Base-by-base conservation (phyloP, 2,329 filamentous ascomycete genomes). In the Cytospora leucostoma region DNA sequence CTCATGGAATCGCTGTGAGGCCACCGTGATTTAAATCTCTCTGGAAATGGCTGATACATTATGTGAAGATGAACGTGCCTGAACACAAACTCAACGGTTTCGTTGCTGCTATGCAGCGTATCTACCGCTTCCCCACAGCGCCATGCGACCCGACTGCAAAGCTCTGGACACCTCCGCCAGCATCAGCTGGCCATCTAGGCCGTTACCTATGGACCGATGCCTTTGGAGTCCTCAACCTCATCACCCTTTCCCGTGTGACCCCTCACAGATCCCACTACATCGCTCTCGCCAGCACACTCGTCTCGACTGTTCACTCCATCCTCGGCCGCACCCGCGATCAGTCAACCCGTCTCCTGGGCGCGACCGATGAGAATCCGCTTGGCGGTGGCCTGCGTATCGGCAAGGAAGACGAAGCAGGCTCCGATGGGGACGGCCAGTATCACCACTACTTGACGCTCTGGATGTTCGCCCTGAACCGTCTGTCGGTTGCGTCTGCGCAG, bases 121-220 rank as follows among this genome's bases (percentile, higher is more conserved):
- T 78, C 40, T 79, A 80, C 64, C 76, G 76, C 3, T 10, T 37
- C 35, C 69, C 71, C 40, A 72, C 72, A 50, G 70, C 47, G 10
- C n/a, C n/a, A 27, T 21, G 70, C 32, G 62, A 62, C 34, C 63
- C 68, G 32, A 69, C 61, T 32, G 70, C 71, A 7, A 56, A 56
- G 7, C 59, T 58, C 6, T 86, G 83, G 84, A 75, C 63, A 1
- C 81, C 81, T 1, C 82, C 83, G 0, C 77, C 77, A 1, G 77
- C 76, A 34, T 79, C 82, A 0, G 83, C 81, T 7, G 84, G 83
- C 12, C 82, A 85, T 67, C 76, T 75, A n/a, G 84, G 84, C 21
- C 79, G 84, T 17, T 86, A 86, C 68, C 77, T 87, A 27, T 86
- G 84, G 84, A 86, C 82, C 0, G 84, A 87, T 67, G 82, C 84